Evolutionary conservation across 768 basidiomycete species (phyloP), one percentile per base, ranked within the genome.

Genomic region (Lanmaoa rubissima): DNA sequence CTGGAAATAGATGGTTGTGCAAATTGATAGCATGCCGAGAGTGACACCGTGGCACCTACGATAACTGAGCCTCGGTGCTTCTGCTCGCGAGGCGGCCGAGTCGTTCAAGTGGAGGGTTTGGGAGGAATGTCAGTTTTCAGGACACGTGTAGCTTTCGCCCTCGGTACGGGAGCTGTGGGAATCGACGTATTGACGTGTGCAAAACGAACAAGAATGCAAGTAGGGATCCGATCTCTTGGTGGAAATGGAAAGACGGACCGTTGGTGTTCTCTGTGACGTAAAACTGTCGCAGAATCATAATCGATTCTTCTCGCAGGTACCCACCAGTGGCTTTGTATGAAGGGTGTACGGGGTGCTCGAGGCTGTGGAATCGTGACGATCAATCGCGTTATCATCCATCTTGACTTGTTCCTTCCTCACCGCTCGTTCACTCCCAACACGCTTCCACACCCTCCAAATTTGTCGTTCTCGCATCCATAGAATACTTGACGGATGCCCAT

Each of bases 381-480:
- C 48, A 55, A 28, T 48, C 36, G 13, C 11, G 8, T 31, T 12
- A 43, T 35, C n/a, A 46, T 38, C 14, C 8, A 41, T 38, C 31
- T 9, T 48, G 13, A 53, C 47, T n/a, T 19, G 26, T 41, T 16
- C 16, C 16, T 16, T 76, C 19, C 81, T 60, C 42, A 92, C 94
- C 74, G 74, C 61, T 80, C 75, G 67, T 97, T 95, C 13, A 98
- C 91, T 28, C 89, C 86, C 46, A 97, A 75, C 7, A 99, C 95
- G 64, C 94, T 95, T 41, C 92, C 96, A 72, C 94, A 96, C 4
- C 97, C 97, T 10, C 97, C 96, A 62, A 99, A 98, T 57, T 94
- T 82, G 60, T 97, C 96, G 70, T 99, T 99, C 21, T 82, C 89
- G 70, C 94, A 96, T 2, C 97, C 97, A 69, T 92, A 98, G 58